A percentile compares a stretch with the other conserved stretches of the same genome.
Evolutionary conservation across 2,329 filamentous ascomycete genomes (phyloP).

Genomic region (Waltergamsia citrina): DNA sequence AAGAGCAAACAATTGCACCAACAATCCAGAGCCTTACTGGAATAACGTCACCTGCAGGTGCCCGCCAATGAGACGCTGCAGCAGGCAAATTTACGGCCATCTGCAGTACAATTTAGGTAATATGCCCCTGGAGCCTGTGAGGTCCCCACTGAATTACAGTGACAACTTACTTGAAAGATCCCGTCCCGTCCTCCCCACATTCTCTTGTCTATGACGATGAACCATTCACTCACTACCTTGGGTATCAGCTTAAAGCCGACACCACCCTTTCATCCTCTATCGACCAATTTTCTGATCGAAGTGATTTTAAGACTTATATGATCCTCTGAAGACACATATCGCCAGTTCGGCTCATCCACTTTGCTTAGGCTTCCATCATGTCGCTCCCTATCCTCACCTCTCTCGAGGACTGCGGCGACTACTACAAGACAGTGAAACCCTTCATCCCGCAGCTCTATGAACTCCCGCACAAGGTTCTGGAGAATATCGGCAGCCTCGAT

Average conservation of each 20-base stretch:
- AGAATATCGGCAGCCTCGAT: conserved; percentile 48
- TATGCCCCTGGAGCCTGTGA: not conserved
- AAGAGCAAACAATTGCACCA: too few relatives aligned
- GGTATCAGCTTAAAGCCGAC: not conserved
- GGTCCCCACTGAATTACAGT: not conserved
- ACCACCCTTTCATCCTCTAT: too few relatives aligned
- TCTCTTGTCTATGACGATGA: not conserved
- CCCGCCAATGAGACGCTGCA: not conserved
- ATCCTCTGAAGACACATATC: too few relatives aligned
- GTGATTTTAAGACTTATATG: too few relatives aligned
- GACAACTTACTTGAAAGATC: too few relatives aligned
- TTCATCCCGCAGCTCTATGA: conserved; percentile 61
- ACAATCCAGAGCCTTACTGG: too few relatives aligned
- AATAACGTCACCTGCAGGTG: not conserved
- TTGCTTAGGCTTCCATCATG: conserved; percentile 33
- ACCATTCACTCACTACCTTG: not conserved
- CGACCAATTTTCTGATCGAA: not conserved
- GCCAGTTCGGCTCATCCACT: not conserved
- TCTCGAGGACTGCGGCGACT: conserved; percentile 69
- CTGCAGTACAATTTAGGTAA: too few relatives aligned
- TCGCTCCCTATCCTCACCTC: conserved; percentile 62
- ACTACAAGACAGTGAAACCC: conserved; percentile 62
- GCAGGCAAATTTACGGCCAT: too few relatives aligned
- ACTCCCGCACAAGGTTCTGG: conserved; percentile 56
- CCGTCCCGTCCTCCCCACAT: not conserved